A percentile compares a stretch with the other conserved stretches of the same genome.
phyloP scores from a whole-genome alignment of 1,139 yeast genomes.

The Lodderomyces margitis region DNA sequence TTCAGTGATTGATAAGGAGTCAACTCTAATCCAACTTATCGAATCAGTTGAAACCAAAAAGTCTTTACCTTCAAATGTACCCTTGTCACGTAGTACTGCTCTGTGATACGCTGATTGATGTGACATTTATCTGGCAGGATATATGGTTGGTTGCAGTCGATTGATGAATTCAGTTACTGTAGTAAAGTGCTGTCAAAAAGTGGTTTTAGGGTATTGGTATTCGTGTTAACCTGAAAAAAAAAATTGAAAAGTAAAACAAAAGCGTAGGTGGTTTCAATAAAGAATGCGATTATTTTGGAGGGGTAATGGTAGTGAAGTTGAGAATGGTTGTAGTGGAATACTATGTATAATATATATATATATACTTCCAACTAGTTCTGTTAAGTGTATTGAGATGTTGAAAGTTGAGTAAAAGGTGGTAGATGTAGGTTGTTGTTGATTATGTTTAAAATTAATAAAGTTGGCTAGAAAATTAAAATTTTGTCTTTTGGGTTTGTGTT shows the following conservation, averaged over 20 bases:
- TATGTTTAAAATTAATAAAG: too few relatives aligned
- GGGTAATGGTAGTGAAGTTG: too few relatives aligned
- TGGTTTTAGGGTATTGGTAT: too few relatives aligned
- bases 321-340: neutral
- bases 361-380: too few relatives aligned
- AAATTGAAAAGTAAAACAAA: too few relatives aligned
- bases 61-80: constrained; percentile 35
- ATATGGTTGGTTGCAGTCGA: neutral
- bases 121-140: neutral
- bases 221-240: too few relatives aligned
- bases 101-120: constrained; percentile 28
- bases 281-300: neutral
- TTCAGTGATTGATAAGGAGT: constrained; percentile 33
- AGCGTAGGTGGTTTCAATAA: neutral
- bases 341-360: neutral
- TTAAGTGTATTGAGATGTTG: too few relatives aligned
- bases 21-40: constrained; percentile 36
- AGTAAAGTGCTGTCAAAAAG: neutral
- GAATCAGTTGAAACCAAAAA: constrained; percentile 40
- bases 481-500: too few relatives aligned
- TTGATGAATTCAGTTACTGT: neutral
- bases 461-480: too few relatives aligned
- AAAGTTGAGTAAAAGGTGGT: too few relatives aligned
- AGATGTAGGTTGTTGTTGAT: too few relatives aligned
- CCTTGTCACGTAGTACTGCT: constrained; percentile 34